Evolutionary conservation across 192 early-diverging fungal species (phyloP).

Genomic region (Backusella australiensis): DNA sequence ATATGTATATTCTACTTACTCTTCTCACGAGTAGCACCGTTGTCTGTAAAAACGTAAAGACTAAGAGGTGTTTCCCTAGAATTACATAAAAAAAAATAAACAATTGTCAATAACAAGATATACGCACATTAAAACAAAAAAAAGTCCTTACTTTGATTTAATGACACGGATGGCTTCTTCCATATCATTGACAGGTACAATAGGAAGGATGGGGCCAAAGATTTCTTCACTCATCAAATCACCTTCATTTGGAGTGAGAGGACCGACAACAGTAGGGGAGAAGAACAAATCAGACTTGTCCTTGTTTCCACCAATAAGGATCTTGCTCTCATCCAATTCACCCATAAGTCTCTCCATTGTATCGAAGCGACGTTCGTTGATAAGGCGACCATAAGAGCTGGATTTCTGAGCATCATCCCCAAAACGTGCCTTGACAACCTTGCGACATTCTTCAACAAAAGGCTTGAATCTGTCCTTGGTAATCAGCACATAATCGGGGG

Average conservation of each 20-base stretch:
- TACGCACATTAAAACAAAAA: slow-evolving; percentile 7
- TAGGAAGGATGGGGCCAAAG: slow-evolving; percentile 64
- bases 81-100: background rate
- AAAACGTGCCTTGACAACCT: slow-evolving; percentile 43
- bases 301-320: slow-evolving; percentile 49
- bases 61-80: slow-evolving; percentile 19
- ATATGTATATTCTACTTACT: background rate
- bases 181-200: slow-evolving; percentile 40
- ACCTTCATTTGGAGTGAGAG: slow-evolving; percentile 29
- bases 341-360: slow-evolving; percentile 60
- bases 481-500: slow-evolving; percentile 83
- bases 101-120: background rate
- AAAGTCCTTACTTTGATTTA: slow-evolving; percentile 26
- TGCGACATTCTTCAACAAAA: slow-evolving; percentile 57
- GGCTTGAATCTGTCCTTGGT: slow-evolving; percentile 53
- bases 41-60: slow-evolving; percentile 27
- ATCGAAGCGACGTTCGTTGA: slow-evolving; percentile 67
- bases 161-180: slow-evolving; percentile 35
- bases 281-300: slow-evolving; percentile 47
- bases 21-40: background rate
- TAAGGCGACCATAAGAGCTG: slow-evolving; percentile 65
- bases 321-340: slow-evolving; percentile 16
- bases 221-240: slow-evolving; percentile 60
- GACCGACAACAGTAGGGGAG: slow-evolving; percentile 56
- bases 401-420: slow-evolving; percentile 48